Conservation (phyloP, 345 rosid species). For the Ceriops tagal region DNA sequence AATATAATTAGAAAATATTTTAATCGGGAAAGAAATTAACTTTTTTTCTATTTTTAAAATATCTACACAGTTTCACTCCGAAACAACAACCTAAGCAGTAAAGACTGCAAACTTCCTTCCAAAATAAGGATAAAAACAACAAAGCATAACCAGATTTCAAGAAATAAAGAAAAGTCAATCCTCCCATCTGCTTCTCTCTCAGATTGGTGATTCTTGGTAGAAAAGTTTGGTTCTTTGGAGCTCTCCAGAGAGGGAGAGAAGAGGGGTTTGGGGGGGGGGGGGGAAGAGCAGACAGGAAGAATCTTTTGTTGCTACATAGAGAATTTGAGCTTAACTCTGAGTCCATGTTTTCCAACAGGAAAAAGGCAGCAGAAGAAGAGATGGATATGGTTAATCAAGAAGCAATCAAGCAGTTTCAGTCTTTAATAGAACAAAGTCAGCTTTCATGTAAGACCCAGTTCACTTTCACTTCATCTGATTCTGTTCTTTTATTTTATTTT, state of each 20-base stretch:
- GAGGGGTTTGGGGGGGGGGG: background rate
- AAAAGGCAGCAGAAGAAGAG: constrained; percentile 8
- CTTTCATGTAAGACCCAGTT: constrained; percentile 14
- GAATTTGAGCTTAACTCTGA: background rate
- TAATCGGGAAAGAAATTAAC: no score
- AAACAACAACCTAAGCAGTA: no score
- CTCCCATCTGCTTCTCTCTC: background rate
- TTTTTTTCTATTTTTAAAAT: no score
- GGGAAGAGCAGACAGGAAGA: background rate
- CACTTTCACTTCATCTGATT: background rate
- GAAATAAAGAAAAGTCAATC: background rate
- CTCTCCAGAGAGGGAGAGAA: background rate
- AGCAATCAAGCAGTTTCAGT: constrained; percentile 63
- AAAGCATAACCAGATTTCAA: background rate
- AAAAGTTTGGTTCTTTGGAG: background rate
- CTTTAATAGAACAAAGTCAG: constrained; percentile 73
- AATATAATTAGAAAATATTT: no score
- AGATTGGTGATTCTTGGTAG: background rate
- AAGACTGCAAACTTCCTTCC: no score
- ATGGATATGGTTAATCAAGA: constrained; percentile 63
- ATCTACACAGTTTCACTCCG: no score
- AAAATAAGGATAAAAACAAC: no score
- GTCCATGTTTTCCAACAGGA: constrained; percentile 1
- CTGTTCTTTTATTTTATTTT: constrained; percentile 8
- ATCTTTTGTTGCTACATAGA: background rate